Evolutionary conservation across 129 eudicot genomes (phyloP).

Genomic region (Chrysanthemum lavandulifolium): DNA sequence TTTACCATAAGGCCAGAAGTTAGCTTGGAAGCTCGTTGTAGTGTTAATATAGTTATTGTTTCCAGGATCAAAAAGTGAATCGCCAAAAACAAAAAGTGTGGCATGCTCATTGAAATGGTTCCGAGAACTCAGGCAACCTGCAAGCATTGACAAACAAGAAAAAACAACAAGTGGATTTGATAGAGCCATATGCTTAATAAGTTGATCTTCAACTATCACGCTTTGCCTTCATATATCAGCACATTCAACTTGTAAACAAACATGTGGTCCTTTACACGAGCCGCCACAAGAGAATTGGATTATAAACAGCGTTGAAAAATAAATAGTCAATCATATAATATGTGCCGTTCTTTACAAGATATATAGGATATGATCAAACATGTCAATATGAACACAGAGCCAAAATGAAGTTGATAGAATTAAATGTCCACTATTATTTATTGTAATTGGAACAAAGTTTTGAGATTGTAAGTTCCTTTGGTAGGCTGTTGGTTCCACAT

Average conservation of each 20-base stretch:
- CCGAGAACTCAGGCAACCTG: conserved; percentile 7
- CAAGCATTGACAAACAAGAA: conserved; percentile 23
- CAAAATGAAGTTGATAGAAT: conserved; percentile 15
- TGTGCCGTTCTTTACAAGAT: conserved; percentile 8
- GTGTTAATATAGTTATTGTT: conserved; percentile 58
- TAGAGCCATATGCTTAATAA: not conserved
- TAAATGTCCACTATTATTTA: not conserved
- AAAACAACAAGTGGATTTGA: conserved; percentile 7
- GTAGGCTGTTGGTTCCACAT: conserved; percentile 44
- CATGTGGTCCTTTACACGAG: not conserved
- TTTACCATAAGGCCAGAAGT: conserved; percentile 55
- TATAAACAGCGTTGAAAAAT: not conserved
- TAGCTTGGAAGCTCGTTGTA: conserved; percentile 34
- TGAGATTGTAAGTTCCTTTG: conserved; percentile 35
- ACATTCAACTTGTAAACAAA: not conserved
- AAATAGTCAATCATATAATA: not conserved
- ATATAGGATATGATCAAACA: not conserved
- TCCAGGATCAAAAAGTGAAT: conserved; percentile 57
- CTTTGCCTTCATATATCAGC: not conserved
- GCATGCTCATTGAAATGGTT: conserved; percentile 23
- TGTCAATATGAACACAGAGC: not conserved
- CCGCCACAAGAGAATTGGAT: not conserved
- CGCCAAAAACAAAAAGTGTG: conserved; percentile 50
- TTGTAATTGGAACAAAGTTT: conserved; percentile 31
- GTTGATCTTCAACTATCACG: not conserved